phyloP scores from a whole-genome alignment of 108 stramenopile species.

The Mediolabrus comicus region DNA sequence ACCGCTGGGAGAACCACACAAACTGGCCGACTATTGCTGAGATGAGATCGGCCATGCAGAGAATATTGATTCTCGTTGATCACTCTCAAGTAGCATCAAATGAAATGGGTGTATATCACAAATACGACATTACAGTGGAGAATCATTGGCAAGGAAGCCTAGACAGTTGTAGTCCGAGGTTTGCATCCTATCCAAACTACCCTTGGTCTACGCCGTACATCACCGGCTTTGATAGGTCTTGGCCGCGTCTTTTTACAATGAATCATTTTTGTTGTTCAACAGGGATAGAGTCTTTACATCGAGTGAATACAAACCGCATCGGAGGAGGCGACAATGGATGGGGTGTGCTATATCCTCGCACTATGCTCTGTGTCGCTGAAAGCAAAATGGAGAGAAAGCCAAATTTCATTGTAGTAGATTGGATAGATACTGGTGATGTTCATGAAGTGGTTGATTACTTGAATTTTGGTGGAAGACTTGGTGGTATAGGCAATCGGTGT shows the following conservation, averaged over 20 bases:
- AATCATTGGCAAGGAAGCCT: slow-evolving; percentile 23
- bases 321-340: slow-evolving; percentile 40
- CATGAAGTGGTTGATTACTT: slow-evolving; percentile 2
- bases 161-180: slow-evolving; percentile 8
- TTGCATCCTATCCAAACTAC: background rate
- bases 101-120: slow-evolving; percentile 13
- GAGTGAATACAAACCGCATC: background rate
- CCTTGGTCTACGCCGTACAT: background rate
- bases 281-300: slow-evolving; percentile 1
- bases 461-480: slow-evolving; percentile 30
- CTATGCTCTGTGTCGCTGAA: slow-evolving; percentile 16
- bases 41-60: slow-evolving; percentile 13
- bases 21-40: slow-evolving; percentile 31
- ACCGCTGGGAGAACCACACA: slow-evolving; percentile 13
- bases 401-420: slow-evolving; percentile 32
- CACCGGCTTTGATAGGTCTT: background rate
- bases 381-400: slow-evolving; percentile 13
- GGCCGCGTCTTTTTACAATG: slow-evolving; percentile 25
- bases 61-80: slow-evolving; percentile 21
- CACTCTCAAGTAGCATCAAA: background rate
- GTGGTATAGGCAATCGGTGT: slow-evolving; percentile 18
- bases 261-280: slow-evolving; percentile 34
- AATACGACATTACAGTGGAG: slow-evolving; percentile 13
- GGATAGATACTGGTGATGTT: slow-evolving; percentile 8
- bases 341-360: slow-evolving; percentile 18